These are phyloP conservation scores for Inga oerstediana DNA, from an alignment of 306 rosid genomes.

Conservation along the genomic window DNA sequence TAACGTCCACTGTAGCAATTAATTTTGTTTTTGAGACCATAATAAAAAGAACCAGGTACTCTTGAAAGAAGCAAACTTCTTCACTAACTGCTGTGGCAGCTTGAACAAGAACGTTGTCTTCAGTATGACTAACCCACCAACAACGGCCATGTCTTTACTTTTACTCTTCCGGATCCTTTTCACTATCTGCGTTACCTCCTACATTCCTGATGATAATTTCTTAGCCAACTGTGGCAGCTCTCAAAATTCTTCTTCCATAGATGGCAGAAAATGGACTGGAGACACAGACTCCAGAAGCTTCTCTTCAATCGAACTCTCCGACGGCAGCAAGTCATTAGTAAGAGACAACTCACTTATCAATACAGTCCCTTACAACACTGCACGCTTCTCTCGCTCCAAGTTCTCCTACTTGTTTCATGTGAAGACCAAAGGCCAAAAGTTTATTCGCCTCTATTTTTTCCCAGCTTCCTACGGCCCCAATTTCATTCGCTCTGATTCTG, in stretches of 20 bases:
- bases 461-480: neutral
- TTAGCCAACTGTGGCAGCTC: neutral
- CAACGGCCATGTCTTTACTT: neutral
- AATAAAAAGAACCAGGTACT: too few relatives aligned
- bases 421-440: neutral
- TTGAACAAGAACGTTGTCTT: too few relatives aligned
- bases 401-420: constrained; percentile 30
- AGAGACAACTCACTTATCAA: too few relatives aligned
- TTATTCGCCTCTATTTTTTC: constrained; percentile 44
- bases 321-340: neutral
- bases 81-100: too few relatives aligned
- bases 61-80: too few relatives aligned
- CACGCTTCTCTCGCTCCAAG: constrained; percentile 9
- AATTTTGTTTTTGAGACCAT: too few relatives aligned
- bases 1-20: too few relatives aligned
- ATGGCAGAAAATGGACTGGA: neutral
- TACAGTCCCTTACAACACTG: neutral
- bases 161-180: neutral
- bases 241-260: too few relatives aligned
- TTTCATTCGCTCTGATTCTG: constrained; percentile 7
- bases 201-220: neutral
- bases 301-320: neutral
- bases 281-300: neutral
- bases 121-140: too few relatives aligned
- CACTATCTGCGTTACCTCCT: neutral